Conservation (phyloP, 495 filamentous ascomycete genomes). For the Barbatosphaeria neglecta region DNA sequence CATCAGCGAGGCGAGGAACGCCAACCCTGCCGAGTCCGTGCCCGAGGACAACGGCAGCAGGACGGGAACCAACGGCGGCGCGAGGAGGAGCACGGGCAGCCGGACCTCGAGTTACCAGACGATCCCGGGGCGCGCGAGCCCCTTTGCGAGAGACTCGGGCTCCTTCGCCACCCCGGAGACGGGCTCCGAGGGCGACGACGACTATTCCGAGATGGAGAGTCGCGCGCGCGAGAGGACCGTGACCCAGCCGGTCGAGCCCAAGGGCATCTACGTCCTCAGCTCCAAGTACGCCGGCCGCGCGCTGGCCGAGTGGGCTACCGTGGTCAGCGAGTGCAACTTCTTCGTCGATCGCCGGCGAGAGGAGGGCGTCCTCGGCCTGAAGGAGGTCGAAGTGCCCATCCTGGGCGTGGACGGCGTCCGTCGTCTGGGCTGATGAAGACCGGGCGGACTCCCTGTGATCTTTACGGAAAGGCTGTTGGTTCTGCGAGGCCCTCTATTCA, state of each 20-base stretch:
- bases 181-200: background rate
- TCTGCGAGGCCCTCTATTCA: too few species aligned
- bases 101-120: conserved; percentile 3
- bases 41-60: conserved; percentile 2
- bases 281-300: conserved; percentile 75
- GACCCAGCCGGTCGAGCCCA: conserved; percentile 23
- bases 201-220: conserved; percentile 5
- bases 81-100: conserved; percentile 2
- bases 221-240: conserved; percentile 5
- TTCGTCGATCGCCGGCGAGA: conserved; percentile 80
- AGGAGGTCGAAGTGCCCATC: conserved; percentile 74
- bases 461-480: too few species aligned
- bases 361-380: conserved; percentile 69
- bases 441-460: background rate
- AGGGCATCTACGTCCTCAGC: conserved; percentile 21
- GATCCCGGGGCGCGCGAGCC: background rate
- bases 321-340: conserved; percentile 80
- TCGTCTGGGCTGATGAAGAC: conserved; percentile 29
- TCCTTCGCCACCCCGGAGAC: background rate
- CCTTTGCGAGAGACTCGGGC: background rate
- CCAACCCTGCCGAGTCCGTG: conserved; percentile 10
- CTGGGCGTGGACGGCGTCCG: conserved; percentile 79
- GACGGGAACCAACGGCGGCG: background rate
- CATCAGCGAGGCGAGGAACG: conserved; percentile 33
- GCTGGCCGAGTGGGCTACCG: conserved; percentile 79